Evolutionary conservation across 2,329 filamentous ascomycete genomes (phyloP).

Genomic region (Massarina eburnea): DNA sequence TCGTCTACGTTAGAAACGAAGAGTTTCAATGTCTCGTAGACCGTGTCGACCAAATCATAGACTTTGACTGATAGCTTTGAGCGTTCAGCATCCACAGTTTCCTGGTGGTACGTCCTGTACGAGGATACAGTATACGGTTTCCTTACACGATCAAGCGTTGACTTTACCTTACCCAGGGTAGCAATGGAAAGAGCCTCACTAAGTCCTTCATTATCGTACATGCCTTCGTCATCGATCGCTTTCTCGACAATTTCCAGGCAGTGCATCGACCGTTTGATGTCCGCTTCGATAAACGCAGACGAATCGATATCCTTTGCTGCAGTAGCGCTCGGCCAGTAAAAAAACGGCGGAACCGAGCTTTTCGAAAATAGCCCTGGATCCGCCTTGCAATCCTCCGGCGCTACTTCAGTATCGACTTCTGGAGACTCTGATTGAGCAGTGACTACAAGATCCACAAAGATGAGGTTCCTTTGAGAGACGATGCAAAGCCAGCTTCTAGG

Average conservation of each 20-base stretch:
- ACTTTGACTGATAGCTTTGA: slow-evolving; percentile 11
- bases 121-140: not conserved
- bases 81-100: slow-evolving; percentile 15
- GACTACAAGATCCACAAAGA: slow-evolving; percentile 25
- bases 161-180: slow-evolving; percentile 3
- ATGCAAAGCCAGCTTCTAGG: slow-evolving; percentile 25
- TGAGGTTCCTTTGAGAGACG: slow-evolving; percentile 12
- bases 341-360: slow-evolving; percentile 26
- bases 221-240: slow-evolving; percentile 18
- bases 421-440: slow-evolving; percentile 5
- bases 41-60: slow-evolving; percentile 12
- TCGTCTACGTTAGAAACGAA: slow-evolving; percentile 26
- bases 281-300: not conserved
- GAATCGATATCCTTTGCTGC: not conserved
- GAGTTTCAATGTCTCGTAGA: slow-evolving; percentile 19
- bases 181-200: slow-evolving; percentile 16
- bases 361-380: not conserved
- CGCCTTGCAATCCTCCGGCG: not conserved
- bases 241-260: slow-evolving; percentile 30
- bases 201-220: slow-evolving; percentile 6
- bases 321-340: slow-evolving; percentile 22
- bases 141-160: not conserved
- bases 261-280: slow-evolving; percentile 7
- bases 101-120: slow-evolving; percentile 16
- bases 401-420: not conserved